Base-by-base conservation (phyloP, 2,329 filamentous ascomycete species). In the Beauveria medogensis region DNA sequence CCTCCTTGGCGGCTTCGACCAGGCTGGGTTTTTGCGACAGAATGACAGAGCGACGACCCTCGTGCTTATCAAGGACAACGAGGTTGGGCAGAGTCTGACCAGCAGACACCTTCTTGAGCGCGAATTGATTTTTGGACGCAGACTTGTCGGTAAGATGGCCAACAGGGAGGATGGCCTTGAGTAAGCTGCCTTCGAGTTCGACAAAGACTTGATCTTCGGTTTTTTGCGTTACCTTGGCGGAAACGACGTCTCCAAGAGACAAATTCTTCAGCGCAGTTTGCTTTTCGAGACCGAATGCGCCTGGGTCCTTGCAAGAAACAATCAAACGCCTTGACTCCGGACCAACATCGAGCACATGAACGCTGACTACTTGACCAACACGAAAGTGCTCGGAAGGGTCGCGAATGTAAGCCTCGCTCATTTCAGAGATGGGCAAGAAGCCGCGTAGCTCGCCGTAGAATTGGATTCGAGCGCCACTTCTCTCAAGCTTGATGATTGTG, bases 391-490 rank as follows among this genome's bases (percentile, higher is more conserved):
- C 87, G 51, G 84, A 85, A 5, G 94, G 92, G 69, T 97, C 90
- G 66, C 89, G 84, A 69, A 99, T 97, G 70, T 89, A 97, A 12
- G 92, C 92, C 72, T 99, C 94, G 71, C 94, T 97, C 94, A 99
- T 99, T 74, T 99, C 93, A 1, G 90, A 90, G 0, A 96, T 87
- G 2, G 94, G 94, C 59, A 99, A 80, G 77, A 95, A 99, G 9
- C 89, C 95, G 65, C 86, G 85, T 22, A 99, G 80, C 9, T 80
- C 76, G 20, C 91, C 91, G 69, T 95, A 99, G 74, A 97, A 99
- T 70, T 96, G 91, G 58, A 99, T 89, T 20, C 93, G 85, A 12
- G 94, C 94, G 62, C 94, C 94, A 58, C 85, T 85, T 3, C 83
- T 75, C 61, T 91, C 80, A 12, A 99, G 79, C 65, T 89, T 95